phyloP scores from a whole-genome alignment of 2,329 filamentous ascomycete species.

The Fonsecaea pugnacius region DNA sequence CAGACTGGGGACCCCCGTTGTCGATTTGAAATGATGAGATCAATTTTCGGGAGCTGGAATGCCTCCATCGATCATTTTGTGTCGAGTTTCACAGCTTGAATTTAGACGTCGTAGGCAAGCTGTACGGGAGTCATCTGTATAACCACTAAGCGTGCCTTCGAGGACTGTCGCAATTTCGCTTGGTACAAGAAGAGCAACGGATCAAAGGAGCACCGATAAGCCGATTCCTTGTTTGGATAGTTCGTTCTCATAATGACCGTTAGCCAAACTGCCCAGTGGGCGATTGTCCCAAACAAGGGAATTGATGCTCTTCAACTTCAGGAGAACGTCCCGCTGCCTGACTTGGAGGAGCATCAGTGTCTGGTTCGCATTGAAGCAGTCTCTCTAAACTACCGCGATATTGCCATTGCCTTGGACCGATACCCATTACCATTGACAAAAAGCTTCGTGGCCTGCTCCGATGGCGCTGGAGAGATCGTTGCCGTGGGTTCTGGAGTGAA shows the following conservation, averaged over 20 bases:
- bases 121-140: no score
- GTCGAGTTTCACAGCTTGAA: no score
- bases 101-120: no score
- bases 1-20: no score
- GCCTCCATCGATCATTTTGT: no score
- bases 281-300: background rate
- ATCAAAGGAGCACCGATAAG: no score
- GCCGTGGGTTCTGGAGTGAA: background rate
- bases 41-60: no score
- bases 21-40: no score
- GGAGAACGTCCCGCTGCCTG: background rate
- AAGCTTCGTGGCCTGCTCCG: slow-evolving; percentile 1
- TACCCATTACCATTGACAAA: slow-evolving; percentile 51
- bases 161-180: no score
- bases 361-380: slow-evolving; percentile 35
- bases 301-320: background rate
- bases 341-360: background rate
- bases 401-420: slow-evolving; percentile 56
- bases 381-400: slow-evolving; percentile 56
- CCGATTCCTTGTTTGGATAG: no score
- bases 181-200: no score
- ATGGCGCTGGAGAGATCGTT: slow-evolving; percentile 1
- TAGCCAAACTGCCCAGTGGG: background rate
- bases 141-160: no score
- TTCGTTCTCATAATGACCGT: background rate